Evolutionary conservation across 768 basidiomycete species (phyloP).

Genomic region (Leccinum incarnatum): DNA sequence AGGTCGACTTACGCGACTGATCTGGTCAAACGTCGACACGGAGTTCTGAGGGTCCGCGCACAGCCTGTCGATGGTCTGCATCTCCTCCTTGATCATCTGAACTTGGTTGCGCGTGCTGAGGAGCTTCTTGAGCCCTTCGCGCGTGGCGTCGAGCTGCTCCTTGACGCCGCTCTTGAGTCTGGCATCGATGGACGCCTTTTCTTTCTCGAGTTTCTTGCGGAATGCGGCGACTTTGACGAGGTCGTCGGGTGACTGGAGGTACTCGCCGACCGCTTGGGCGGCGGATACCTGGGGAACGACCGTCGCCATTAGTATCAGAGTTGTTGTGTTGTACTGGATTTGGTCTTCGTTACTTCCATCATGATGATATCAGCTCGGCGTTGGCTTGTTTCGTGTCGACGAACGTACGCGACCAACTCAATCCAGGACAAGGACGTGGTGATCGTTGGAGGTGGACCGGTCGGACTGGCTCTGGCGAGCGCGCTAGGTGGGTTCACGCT

Average conservation of each 20-base stretch:
- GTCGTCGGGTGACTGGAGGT: constrained; percentile 91
- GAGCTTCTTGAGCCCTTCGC: too few relatives aligned
- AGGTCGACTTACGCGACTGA: too few relatives aligned
- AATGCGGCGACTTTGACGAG: constrained; percentile 84
- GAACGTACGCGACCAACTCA: constrained; percentile 17
- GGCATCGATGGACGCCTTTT: constrained; percentile 85
- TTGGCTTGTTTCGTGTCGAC: constrained; percentile 3
- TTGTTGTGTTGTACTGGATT: not conserved
- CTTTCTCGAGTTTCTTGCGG: constrained; percentile 93
- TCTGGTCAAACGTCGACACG: too few relatives aligned
- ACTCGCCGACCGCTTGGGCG: constrained; percentile 84
- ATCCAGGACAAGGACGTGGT: constrained; percentile 76
- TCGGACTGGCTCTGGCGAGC: constrained; percentile 84
- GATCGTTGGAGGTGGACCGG: constrained; percentile 93
- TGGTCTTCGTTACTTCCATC: not conserved
- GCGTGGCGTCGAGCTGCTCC: too few relatives aligned
- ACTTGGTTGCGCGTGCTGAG: too few relatives aligned
- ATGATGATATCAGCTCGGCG: not conserved
- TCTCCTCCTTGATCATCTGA: too few relatives aligned
- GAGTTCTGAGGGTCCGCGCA: too few relatives aligned
- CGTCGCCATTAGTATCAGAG: constrained; percentile 33
- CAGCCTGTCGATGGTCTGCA: too few relatives aligned
- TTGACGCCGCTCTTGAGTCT: too few relatives aligned
- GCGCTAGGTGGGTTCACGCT: constrained; percentile 62
- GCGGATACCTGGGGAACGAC: constrained; percentile 62